Evolutionary conservation across 495 filamentous ascomycete species (phyloP), one percentile per base, ranked within the genome.

Genomic region (Penicillium manginii): DNA sequence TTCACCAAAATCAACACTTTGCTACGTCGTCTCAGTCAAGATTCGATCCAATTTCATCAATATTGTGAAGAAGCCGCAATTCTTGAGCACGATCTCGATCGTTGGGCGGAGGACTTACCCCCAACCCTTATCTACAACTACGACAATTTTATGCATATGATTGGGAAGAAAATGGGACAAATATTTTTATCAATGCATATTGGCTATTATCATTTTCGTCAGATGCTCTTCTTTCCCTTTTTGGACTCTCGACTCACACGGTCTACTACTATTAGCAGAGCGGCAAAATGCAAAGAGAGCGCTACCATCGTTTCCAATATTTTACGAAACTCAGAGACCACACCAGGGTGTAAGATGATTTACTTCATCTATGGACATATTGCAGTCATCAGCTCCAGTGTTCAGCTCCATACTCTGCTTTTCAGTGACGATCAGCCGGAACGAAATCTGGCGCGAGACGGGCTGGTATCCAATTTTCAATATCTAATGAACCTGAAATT

Each of bases 201-300:
- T 51, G 66, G 63, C 0, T 65, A 59, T 50, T 55, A 62, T 33
- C 66, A 65, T 37, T 65, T 69, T 22, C 56, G 57, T 14, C 66
- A 69, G 43, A 69, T 69, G 63, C 59, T 69, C 26, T 60, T 63
- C 22, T 69, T 69, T 40, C 66, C 66, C 5, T 69, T 69, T 26
- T 50, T 69, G 2, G 50, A 52, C 23, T 43, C 40, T 18, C 40
- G 40, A 19, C 40, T 43, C 17, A 17, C 40, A 17, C 15, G 51
- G 46, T 43, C 33, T 48, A 7, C 22, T 18, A 8, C 31, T 45
- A 8, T 8, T 33, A 19, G 35, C 45, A 39, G 39, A 51, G 60
- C 62, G 3, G 51, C 40, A 4, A 50, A 61, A 45, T 68, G 65
- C 59, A 68, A 63, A 43, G 33, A 57, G 7, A 61, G 65, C 42